Evolutionary conservation across 1,284 basidiomycete species (phyloP).

Genomic region (Austroboletus novae-zelandiae): DNA sequence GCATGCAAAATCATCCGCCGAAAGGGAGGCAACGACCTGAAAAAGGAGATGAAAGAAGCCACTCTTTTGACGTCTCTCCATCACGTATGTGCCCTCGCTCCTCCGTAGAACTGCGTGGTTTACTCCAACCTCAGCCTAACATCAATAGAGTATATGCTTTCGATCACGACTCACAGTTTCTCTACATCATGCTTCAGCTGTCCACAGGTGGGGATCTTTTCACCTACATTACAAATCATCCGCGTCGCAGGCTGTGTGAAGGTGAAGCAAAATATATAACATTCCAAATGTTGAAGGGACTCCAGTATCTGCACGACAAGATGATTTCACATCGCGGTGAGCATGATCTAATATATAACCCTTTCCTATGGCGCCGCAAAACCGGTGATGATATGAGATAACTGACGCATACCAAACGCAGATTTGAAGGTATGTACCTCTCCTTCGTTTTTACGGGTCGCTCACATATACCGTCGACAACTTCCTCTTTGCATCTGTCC

Average conservation of each 20-base stretch:
- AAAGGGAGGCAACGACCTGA: conserved; percentile 53
- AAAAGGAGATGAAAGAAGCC: conserved; percentile 73
- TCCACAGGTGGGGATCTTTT: conserved; percentile 87
- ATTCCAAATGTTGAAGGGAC: conserved; percentile 72
- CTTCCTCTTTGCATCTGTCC: not conserved
- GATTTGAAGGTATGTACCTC: conserved; percentile 62
- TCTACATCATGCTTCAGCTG: conserved; percentile 83
- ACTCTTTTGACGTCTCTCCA: conserved; percentile 64
- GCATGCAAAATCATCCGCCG: conserved; percentile 79
- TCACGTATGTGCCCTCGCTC: conserved; percentile 52
- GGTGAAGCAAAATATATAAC: conserved; percentile 82
- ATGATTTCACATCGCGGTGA: conserved; percentile 80
- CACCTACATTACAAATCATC: conserved; percentile 72
- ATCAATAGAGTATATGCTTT: conserved; percentile 77
- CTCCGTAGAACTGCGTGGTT: not conserved
- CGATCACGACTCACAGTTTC: conserved; percentile 57
- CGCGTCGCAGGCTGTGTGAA: conserved; percentile 58
- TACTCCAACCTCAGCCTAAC: conserved; percentile 56
- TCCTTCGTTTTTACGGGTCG: not conserved
- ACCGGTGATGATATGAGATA: not conserved
- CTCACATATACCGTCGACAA: conserved; percentile 2
- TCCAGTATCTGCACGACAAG: conserved; percentile 73
- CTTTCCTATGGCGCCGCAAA: not conserved
- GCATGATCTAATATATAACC: not conserved
- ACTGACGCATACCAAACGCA: conserved; percentile 29